Evolutionary conservation across 2,329 filamentous ascomycete species (phyloP), one percentile per base, ranked within the genome.

Genomic region (Passalora sequoiae): DNA sequence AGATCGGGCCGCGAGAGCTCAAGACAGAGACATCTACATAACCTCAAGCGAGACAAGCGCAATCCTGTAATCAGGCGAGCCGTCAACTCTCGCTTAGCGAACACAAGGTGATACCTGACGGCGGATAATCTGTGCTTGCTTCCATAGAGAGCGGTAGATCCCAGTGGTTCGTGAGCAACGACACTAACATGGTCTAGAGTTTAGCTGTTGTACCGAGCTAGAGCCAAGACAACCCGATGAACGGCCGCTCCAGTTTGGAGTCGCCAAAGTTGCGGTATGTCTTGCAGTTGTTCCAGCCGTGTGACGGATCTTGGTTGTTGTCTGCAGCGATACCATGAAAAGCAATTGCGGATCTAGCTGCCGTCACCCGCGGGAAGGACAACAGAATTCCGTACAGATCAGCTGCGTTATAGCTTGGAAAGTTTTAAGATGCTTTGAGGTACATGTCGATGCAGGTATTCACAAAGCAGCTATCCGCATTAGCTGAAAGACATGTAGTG

Each of bases 241-340:
- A 27, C 24, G 24, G 24, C 12, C 12, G 24, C 31, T 17, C 20
- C 31, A 35, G 20, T 20, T 13, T 21, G 7, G 20, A 21, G 13
- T 9, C 24, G 33, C 20, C 20, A 36, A 20, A 36, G 33, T 36
- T 24, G 33, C 33, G 33, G 33, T 36, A 36, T 36, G 19, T 36
- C 33, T 22, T n/a, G 20, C 17, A 24, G n/a, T 8, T 15, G 21
- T 7, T 19, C 13, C 17, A 33, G 15, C 17, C 20, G 30, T 28
- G 15, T 6, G 9, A 24, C 20, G 33, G 24, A 36, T 36, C 33
- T 36, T 36, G 33, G 33, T 36, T 36, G 31, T 20, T 13, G 19
- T 36, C 33, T 13, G 33, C 12, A 36, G 2, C 33, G 9, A 24
- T 36, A 24, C 33, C 33, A 13, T n/a, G 13, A 36, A 24, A n/a